Percentiles rank a stretch among this genome's conserved stretches.
These are phyloP conservation scores for Irpex sp. DNA, from an alignment of 1,284 basidiomycete species.

Conservation along the genomic window DNA sequence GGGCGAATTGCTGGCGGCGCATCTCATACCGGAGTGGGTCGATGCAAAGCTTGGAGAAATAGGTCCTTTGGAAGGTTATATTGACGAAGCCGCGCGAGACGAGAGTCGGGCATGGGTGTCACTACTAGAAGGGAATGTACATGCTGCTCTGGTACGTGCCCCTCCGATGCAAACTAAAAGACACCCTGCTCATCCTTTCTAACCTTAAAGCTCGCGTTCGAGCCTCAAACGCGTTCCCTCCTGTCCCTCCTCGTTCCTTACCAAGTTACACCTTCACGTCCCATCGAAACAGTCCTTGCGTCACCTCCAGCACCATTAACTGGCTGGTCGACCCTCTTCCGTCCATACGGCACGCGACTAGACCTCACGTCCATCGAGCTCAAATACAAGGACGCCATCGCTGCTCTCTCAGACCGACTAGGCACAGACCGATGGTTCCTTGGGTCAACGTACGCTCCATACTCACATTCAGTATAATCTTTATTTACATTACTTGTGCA, in stretches of 20 bases:
- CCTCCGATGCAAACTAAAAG: not conserved
- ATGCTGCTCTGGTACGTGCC: slow-evolving; percentile 55
- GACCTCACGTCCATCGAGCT: slow-evolving; percentile 42
- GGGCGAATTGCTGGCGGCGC: slow-evolving; percentile 53
- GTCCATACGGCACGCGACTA: slow-evolving; percentile 52
- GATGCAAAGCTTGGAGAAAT: slow-evolving; percentile 42
- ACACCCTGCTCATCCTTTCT: not conserved
- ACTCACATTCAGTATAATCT: not conserved
- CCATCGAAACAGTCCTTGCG: slow-evolving; percentile 37
- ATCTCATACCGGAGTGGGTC: slow-evolving; percentile 66
- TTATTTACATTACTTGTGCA: slow-evolving; percentile 22
- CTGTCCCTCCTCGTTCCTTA: slow-evolving; percentile 27
- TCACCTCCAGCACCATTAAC: slow-evolving; percentile 67
- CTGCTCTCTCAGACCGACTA: slow-evolving; percentile 65
- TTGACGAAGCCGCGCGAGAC: slow-evolving; percentile 48
- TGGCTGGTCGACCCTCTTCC: slow-evolving; percentile 57
- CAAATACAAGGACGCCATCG: slow-evolving; percentile 65
- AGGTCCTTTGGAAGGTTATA: slow-evolving; percentile 59
- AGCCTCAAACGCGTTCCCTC: slow-evolving; percentile 37
- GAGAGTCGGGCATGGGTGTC: slow-evolving; percentile 77
- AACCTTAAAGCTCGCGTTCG: slow-evolving; percentile 27
- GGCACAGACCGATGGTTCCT: slow-evolving; percentile 75
- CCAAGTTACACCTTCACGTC: slow-evolving; percentile 25
- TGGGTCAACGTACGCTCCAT: slow-evolving; percentile 53
- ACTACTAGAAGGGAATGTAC: slow-evolving; percentile 66